Evolutionary conservation across 768 basidiomycete species (phyloP), one percentile per base, ranked within the genome.

Genomic region (Tulasnella sp.): DNA sequence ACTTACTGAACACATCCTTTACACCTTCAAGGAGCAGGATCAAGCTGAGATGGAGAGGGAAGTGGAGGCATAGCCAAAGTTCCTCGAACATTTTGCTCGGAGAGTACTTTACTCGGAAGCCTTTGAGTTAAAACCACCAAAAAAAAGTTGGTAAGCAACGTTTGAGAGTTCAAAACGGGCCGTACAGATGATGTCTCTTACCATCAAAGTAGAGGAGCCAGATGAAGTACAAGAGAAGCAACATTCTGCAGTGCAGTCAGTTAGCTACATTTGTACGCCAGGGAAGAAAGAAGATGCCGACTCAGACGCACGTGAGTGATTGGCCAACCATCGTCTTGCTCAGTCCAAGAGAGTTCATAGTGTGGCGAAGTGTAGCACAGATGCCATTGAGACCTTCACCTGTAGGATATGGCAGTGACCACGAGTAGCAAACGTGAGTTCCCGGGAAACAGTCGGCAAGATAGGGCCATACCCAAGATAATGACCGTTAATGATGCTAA

Each of bases 311-410:
- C 40, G 29, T 32, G 2, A 73, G n/a, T 18, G 71, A 73, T 48
- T 73, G 71, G 29, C n/a, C 71, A 40, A 42, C 71, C 46, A 48
- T 73, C 7, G 26, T 40, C 40, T 42, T 73, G 46, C 35, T 48
- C n/a, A 73, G 13, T 42, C 71, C 71, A 5, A 48, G 71, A 23
- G 35, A 23, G 37, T 73, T 73, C 40, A 73, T 48, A 37, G n/a
- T n/a, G 13, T 20, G 5, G 10, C 71, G 20, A 29, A 73, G 37
- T 73, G 71, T 73, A 37, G 10, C 46, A 23, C 71, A 42, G 37
- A 73, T 40, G 13, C 23, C 37, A 37, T 73, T 73, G 26, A 73
- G 37, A 2, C 71, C 71, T 39, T 73, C 71, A 18, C 71, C 71
- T 48, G 35, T 20, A 67, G n/a, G 10, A 29, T 2, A 67, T 15